Evolutionary conservation across 306 rosid species (phyloP).

Genomic region (Gastrolobium bilobum): DNA sequence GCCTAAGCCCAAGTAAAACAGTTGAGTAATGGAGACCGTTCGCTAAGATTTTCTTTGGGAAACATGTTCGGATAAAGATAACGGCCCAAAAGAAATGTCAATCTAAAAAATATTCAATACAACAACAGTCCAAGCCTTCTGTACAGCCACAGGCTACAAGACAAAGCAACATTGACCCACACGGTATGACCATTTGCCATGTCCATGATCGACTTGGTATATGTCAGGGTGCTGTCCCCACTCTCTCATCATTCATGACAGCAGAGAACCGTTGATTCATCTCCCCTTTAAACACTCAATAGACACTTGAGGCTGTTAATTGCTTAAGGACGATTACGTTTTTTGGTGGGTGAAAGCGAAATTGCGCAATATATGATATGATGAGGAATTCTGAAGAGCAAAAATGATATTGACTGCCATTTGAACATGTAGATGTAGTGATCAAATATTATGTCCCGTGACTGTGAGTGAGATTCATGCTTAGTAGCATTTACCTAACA

Average conservation of each 20-base stretch:
- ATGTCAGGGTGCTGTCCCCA: background rate
- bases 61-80: background rate
- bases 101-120: too few relatives aligned
- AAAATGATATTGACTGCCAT: background rate
- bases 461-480: background rate
- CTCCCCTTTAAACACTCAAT: conserved; percentile 26
- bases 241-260: background rate
- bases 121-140: too few relatives aligned
- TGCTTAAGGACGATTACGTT: background rate
- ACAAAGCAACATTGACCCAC: background rate
- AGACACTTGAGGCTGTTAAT: conserved; percentile 8
- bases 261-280: background rate
- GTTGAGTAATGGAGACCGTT: background rate
- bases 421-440: background rate
- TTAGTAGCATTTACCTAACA: background rate
- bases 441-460: too few relatives aligned
- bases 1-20: background rate
- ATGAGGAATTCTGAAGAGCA: background rate
- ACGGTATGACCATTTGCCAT: conserved; percentile 10
- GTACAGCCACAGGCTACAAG: background rate
- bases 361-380: background rate
- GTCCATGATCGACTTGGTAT: background rate
- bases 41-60: background rate
- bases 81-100: conserved; percentile 10
- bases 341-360: background rate